Evolutionary conservation across 805 yeast genomes (phyloP).

Genomic region (Suhomyces kilbournensis): DNA sequence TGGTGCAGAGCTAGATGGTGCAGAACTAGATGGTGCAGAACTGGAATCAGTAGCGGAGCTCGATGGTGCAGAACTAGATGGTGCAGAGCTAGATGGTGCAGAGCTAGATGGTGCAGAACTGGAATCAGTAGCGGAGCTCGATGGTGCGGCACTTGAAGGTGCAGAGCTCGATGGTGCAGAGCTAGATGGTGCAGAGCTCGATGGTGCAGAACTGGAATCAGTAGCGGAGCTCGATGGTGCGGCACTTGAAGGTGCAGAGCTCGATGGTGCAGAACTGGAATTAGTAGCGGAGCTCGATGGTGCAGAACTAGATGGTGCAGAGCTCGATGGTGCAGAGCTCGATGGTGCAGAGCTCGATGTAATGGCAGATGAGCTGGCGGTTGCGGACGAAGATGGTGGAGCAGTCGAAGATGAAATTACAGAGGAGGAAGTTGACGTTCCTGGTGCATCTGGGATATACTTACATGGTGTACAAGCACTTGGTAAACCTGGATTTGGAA

Average conservation of each 20-base stretch:
- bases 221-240: not conserved
- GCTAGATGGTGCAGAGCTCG: not conserved
- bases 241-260: not conserved
- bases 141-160: not conserved
- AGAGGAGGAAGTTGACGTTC: constrained; percentile 3
- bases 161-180: not conserved
- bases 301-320: constrained; percentile 1
- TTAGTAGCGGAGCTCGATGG: not conserved
- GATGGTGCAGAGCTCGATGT: not conserved
- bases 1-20: constrained; percentile 13
- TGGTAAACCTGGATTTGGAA: constrained; percentile 8
- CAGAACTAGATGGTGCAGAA: constrained; percentile 6
- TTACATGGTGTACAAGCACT: constrained; percentile 4
- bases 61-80: constrained; percentile 9
- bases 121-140: not conserved
- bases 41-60: not conserved
- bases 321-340: not conserved
- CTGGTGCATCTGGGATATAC: not conserved
- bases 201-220: not conserved
- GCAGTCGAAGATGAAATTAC: not conserved
- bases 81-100: not conserved
- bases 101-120: not conserved
- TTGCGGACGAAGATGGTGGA: not conserved
- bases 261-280: not conserved
- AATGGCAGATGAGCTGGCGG: not conserved